Evolutionary conservation across 2,329 filamentous ascomycete genomes (phyloP).

Genomic region (Xenosphaeropsis pyriputrescens): DNA sequence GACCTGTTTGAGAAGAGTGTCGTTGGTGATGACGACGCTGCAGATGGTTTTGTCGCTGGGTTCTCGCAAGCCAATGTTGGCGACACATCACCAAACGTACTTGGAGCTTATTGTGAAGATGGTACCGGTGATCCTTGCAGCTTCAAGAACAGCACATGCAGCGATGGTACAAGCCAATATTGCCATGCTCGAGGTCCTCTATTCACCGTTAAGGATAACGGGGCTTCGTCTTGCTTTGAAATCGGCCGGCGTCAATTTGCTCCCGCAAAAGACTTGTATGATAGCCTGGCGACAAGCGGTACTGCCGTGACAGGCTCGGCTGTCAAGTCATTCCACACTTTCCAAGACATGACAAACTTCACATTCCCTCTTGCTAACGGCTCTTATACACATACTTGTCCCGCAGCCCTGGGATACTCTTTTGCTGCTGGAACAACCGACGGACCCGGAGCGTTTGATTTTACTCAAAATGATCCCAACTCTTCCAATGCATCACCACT

Average conservation of each 20-base stretch:
- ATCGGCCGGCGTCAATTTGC: constrained; percentile 60
- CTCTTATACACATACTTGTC: constrained; percentile 57
- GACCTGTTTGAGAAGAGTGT: constrained; percentile 67
- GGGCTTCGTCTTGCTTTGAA: constrained; percentile 60
- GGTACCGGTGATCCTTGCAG: constrained; percentile 58
- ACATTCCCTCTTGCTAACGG: constrained; percentile 63
- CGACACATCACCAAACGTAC: constrained; percentile 78
- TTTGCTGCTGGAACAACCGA: constrained; percentile 91
- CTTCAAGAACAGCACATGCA: constrained; percentile 73
- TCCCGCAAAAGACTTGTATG: constrained; percentile 44
- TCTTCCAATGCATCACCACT: constrained; percentile 50
- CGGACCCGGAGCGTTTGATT: constrained; percentile 83
- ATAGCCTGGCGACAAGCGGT: constrained; percentile 28
- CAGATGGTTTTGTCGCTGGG: constrained; percentile 66
- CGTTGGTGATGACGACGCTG: constrained; percentile 34
- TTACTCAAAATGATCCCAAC: constrained; percentile 72
- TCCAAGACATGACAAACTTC: constrained; percentile 67
- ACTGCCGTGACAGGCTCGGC: constrained; percentile 40
- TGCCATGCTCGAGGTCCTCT: constrained; percentile 64
- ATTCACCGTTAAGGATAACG: constrained; percentile 53
- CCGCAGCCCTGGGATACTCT: constrained; percentile 77
- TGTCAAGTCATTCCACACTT: constrained; percentile 75
- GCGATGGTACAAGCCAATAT: constrained; percentile 49
- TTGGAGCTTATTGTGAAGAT: constrained; percentile 83
- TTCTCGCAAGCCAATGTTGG: constrained; percentile 89